These are phyloP conservation scores for Zygosaccharomyces siamensis DNA, from an alignment of 805 yeast species.

Conservation along the genomic window DNA sequence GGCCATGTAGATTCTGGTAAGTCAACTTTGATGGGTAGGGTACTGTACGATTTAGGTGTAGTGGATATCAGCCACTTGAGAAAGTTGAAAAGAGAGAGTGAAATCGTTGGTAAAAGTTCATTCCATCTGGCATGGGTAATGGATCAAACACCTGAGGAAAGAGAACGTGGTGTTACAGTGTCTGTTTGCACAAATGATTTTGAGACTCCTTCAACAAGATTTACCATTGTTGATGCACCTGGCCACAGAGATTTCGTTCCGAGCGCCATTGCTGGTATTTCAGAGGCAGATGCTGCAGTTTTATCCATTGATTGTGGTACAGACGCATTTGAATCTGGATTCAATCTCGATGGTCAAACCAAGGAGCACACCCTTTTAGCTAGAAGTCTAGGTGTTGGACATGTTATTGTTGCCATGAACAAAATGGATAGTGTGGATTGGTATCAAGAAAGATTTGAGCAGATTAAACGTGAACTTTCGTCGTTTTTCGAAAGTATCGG, in stretches of 20 bases:
- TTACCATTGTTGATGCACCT: conserved; percentile 97
- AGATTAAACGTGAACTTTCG: conserved; percentile 80
- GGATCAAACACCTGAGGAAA: conserved; percentile 98
- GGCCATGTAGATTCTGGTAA: conserved; percentile 99
- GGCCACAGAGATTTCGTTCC: conserved; percentile 99
- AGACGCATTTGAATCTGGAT: conserved; percentile 98
- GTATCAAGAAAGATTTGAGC: conserved; percentile 88
- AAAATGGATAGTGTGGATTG: conserved; percentile 82
- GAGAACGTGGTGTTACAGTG: conserved; percentile 97
- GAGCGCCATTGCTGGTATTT: conserved; percentile 98
- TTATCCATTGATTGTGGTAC: conserved; percentile 94
- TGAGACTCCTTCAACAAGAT: conserved; percentile 90
- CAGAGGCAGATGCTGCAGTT: conserved; percentile 97
- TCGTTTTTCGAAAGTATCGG: conserved; percentile 76
- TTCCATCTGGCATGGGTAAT: conserved; percentile 99
- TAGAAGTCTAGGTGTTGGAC: conserved; percentile 93
- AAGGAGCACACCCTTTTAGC: conserved; percentile 96
- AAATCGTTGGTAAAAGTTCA: conserved; percentile 97
- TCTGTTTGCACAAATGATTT: conserved; percentile 97
- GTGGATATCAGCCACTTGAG: conserved; percentile 96
- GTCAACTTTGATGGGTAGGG: conserved; percentile 97
- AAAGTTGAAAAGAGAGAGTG: conserved; percentile 94
- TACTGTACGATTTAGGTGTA: conserved; percentile 86
- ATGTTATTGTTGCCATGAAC: conserved; percentile 85
- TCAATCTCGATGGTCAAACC: conserved; percentile 97